Conservation (phyloP, 768 basidiomycete genomes). For the Lactifluus piperatus region DNA sequence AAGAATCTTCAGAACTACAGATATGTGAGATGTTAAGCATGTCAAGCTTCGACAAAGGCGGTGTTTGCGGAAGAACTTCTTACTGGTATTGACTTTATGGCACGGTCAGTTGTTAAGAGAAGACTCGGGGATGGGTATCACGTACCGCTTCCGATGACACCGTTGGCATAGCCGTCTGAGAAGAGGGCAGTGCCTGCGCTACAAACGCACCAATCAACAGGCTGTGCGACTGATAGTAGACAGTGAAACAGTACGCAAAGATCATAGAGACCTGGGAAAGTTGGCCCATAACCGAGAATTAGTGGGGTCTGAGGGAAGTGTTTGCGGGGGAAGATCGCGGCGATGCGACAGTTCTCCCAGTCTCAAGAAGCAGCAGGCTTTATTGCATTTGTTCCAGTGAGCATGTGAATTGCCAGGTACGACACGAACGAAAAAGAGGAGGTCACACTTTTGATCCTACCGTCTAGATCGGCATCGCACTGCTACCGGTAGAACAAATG, state of each 20-base stretch:
- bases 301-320: not conserved
- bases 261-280: slow-evolving; percentile 65
- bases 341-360: not conserved
- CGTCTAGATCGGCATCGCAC: not conserved
- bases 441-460: not conserved
- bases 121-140: slow-evolving; percentile 10
- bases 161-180: slow-evolving; percentile 85
- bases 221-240: not conserved
- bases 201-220: not conserved
- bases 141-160: slow-evolving; percentile 68
- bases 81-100: slow-evolving; percentile 56
- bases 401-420: not conserved
- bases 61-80: slow-evolving; percentile 21
- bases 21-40: not conserved
- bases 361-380: not conserved
- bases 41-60: not conserved
- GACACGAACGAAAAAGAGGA: not conserved
- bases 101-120: slow-evolving; percentile 5
- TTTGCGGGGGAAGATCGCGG: not conserved
- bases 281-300: not conserved
- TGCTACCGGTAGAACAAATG: not conserved
- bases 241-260: slow-evolving; percentile 48
- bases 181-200: slow-evolving; percentile 85
- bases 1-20: slow-evolving; percentile 55
- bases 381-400: not conserved